Evolutionary conservation across 306 rosid species (phyloP).

Genomic region (Abrus precatorius): DNA sequence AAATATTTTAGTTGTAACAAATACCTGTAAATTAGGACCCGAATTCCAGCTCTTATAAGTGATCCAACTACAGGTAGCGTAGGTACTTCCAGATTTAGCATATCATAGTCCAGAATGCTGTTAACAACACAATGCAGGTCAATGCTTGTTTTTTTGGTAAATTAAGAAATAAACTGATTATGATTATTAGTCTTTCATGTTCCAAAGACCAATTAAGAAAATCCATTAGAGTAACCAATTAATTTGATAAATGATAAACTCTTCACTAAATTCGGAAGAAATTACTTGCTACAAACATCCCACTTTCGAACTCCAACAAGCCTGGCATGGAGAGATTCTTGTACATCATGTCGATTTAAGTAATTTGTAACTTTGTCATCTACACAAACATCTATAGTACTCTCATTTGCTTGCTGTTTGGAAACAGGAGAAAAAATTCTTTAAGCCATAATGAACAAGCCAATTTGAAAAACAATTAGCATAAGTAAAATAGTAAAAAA

Average conservation of each 20-base stretch:
- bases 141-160: not conserved
- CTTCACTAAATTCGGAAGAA: not conserved
- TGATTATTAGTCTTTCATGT: constrained; percentile 9
- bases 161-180: not conserved
- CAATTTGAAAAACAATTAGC: constrained; percentile 11
- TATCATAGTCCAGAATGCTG: constrained; percentile 76
- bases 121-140: constrained; percentile 8
- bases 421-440: not conserved
- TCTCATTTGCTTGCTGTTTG: constrained; percentile 68
- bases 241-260: constrained; percentile 1
- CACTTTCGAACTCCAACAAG: constrained; percentile 83
- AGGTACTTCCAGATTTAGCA: constrained; percentile 79
- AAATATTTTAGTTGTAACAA: not conserved
- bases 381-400: constrained; percentile 79
- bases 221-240: not conserved
- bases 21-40: constrained; percentile 87
- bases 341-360: constrained; percentile 80
- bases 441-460: not conserved
- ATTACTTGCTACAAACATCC: constrained; percentile 90
- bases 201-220: not conserved
- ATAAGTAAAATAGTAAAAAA: not conserved
- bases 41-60: constrained; percentile 73
- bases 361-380: constrained; percentile 87
- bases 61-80: constrained; percentile 77
- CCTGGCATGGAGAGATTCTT: constrained; percentile 75